Percentiles rank a stretch among this genome's conserved stretches.
phyloP scores from a whole-genome alignment of 1,284 basidiomycete genomes.

The Boletellus sp. region DNA sequence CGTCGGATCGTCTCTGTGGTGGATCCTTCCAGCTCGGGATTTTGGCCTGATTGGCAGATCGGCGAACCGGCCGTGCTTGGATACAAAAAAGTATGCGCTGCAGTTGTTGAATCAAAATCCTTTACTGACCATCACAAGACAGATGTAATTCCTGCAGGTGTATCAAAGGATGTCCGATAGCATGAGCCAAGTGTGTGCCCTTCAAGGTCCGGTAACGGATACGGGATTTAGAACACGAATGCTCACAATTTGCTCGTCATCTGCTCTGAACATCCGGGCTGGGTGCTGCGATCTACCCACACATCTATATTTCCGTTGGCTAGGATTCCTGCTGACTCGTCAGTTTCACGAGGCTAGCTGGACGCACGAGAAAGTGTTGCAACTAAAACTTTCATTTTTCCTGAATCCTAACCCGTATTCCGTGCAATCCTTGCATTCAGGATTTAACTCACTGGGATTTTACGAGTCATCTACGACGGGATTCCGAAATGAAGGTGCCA shows the following conservation, averaged over 20 bases:
- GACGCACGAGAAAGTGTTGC: not conserved
- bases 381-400: not conserved
- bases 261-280: not conserved
- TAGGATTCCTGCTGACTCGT: not conserved
- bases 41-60: not conserved
- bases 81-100: not conserved
- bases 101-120: not conserved
- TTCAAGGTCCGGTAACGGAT: too few species aligned
- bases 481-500: not conserved
- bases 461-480: not conserved
- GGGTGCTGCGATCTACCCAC: not conserved
- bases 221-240: too few species aligned
- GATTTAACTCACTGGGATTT: too few species aligned
- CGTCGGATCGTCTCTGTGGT: not conserved
- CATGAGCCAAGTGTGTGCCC: too few species aligned
- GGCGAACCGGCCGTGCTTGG: not conserved
- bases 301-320: not conserved
- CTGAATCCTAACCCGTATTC: not conserved
- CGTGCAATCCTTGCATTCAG: too few species aligned
- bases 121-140: not conserved
- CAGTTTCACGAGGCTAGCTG: not conserved
- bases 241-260: not conserved
- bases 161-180: not conserved
- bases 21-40: slow-evolving; percentile 2
- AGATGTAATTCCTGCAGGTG: too few species aligned